Conservation (phyloP, 331 rosid genomes). For the Rosa hybrid region DNA sequence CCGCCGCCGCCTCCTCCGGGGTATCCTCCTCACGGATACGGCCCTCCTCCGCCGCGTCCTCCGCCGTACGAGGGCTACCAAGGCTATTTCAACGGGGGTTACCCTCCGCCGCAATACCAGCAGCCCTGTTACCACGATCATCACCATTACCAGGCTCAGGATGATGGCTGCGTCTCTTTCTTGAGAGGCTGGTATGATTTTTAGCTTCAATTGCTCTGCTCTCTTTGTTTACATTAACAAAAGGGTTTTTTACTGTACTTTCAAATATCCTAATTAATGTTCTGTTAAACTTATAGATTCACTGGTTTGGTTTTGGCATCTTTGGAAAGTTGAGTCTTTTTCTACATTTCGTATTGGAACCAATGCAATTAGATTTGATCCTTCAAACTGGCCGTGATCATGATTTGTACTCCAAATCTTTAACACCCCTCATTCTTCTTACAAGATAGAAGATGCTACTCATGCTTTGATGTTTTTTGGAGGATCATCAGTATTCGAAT, state of each 20-base stretch:
- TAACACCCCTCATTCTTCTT: background rate
- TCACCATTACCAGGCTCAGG: constrained; percentile 33
- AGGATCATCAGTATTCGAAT: background rate
- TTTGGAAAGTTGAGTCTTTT: background rate
- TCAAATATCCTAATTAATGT: too few species aligned
- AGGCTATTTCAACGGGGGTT: constrained; percentile 64
- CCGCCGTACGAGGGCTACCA: constrained; percentile 68
- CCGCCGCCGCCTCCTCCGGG: constrained; percentile 49
- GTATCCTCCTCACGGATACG: constrained; percentile 26
- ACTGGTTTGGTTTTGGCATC: too few species aligned
- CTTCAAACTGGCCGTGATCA: background rate
- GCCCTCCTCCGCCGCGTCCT: constrained; percentile 38
- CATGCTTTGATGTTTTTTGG: background rate
- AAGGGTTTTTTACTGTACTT: background rate
- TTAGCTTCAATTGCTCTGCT: background rate
- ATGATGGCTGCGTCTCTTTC: constrained; percentile 53
- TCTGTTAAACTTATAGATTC: background rate
- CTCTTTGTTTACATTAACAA: background rate
- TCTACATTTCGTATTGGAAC: background rate
- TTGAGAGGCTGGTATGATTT: constrained; percentile 67
- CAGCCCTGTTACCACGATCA: constrained; percentile 53
- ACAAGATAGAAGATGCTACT: background rate
- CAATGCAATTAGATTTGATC: background rate
- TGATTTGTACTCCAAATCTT: too few species aligned
- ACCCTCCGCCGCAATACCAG: constrained; percentile 50